Percentiles rank a stretch among this genome's conserved stretches.
phyloP scores from a whole-genome alignment of 2,329 filamentous ascomycete species.

The Coniochaeta ligniaria region DNA sequence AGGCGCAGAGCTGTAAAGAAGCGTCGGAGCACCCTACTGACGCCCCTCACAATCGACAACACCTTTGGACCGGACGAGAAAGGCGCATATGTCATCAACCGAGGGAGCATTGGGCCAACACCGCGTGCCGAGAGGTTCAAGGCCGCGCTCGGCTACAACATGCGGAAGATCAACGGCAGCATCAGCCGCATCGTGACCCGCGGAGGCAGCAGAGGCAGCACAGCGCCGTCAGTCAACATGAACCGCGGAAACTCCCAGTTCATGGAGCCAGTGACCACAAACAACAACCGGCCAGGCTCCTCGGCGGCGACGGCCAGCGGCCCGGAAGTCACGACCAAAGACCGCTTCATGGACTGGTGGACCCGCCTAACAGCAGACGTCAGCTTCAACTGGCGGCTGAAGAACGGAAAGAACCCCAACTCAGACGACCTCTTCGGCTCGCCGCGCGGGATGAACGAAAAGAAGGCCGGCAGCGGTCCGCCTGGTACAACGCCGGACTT shows the following conservation, averaged over 20 bases:
- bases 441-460: conserved; percentile 17
- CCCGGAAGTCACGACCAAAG: conserved; percentile 22
- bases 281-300: conserved; percentile 27
- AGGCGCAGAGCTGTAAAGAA: conserved; percentile 32
- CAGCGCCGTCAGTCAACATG: conserved; percentile 36
- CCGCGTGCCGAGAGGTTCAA: conserved; percentile 33
- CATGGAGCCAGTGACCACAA: conserved; percentile 23
- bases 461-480: neutral
- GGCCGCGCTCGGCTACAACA: conserved; percentile 28
- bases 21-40: conserved; percentile 40
- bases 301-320: conserved; percentile 15
- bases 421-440: conserved; percentile 18
- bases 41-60: conserved; percentile 33
- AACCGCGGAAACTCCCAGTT: conserved; percentile 49
- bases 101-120: conserved; percentile 41
- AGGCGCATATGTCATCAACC: conserved; percentile 33
- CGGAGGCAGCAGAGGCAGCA: conserved; percentile 20
- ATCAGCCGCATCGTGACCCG: conserved; percentile 23
- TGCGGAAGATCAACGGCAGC: conserved; percentile 25
- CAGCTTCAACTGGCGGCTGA: conserved; percentile 28
- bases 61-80: conserved; percentile 18
- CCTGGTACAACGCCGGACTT: conserved; percentile 27
- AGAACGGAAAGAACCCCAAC: conserved; percentile 16
- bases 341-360: conserved; percentile 38
- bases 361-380: conserved; percentile 31